These are phyloP conservation scores for Mrakia blollopis DNA, from an alignment of 768 basidiomycete species.

Conservation along the genomic window DNA sequence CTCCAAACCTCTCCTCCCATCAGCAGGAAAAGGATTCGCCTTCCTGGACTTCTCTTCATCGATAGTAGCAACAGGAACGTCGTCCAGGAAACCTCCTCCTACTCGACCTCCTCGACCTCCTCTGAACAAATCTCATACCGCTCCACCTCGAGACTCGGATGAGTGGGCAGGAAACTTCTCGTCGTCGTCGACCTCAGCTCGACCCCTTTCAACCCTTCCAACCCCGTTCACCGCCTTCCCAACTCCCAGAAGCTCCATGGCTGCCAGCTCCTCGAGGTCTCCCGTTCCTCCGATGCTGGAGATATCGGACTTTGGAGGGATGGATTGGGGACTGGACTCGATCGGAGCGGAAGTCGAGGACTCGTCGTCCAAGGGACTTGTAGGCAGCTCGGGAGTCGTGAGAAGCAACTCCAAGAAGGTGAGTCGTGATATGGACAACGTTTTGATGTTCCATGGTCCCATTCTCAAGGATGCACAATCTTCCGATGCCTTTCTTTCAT, in stretches of 20 bases:
- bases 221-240: not conserved
- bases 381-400: not conserved
- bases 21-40: not conserved
- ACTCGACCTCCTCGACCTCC: not conserved
- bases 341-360: not conserved
- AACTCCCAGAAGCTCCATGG: not conserved
- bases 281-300: not conserved
- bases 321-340: not conserved
- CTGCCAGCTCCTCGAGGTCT: not conserved
- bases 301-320: not conserved
- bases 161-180: not conserved
- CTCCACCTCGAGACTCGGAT: not conserved
- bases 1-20: not conserved
- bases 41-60: not conserved
- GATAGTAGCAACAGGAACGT: not conserved
- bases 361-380: not conserved
- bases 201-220: not conserved
- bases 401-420: not conserved
- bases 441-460: too few relatives aligned
- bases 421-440: too few relatives aligned
- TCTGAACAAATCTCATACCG: not conserved
- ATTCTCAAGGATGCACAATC: too few relatives aligned
- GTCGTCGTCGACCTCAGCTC: not conserved
- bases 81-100: not conserved
- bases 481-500: too few relatives aligned